phyloP scores from a whole-genome alignment of 495 filamentous ascomycete genomes.

The Platismatia glauca region DNA sequence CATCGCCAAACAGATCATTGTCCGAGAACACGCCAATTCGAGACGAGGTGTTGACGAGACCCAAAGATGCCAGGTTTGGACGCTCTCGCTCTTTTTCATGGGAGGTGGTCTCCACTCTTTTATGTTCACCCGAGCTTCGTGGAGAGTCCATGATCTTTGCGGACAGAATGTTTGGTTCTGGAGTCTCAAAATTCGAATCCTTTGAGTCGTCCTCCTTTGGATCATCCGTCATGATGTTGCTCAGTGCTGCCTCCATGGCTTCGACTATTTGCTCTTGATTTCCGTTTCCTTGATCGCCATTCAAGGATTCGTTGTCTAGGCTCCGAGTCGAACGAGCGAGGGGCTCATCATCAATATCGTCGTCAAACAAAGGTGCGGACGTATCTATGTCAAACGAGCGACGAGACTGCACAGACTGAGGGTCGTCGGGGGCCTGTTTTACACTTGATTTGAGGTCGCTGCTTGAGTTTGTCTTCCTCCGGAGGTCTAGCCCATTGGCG shows the following conservation, averaged over 20 bases:
- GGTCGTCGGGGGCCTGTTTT: conserved; percentile 30
- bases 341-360: conserved; percentile 57
- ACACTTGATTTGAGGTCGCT: conserved; percentile 42
- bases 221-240: conserved; percentile 81
- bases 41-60: conserved; percentile 71
- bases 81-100: conserved; percentile 50
- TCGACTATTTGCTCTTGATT: conserved; percentile 58
- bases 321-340: conserved; percentile 53
- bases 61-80: conserved; percentile 82
- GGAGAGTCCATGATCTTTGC: conserved; percentile 39
- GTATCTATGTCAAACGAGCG: conserved; percentile 50
- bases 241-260: conserved; percentile 91
- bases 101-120: conserved; percentile 32
- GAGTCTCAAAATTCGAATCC: conserved; percentile 43
- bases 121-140: conserved; percentile 49
- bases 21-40: conserved; percentile 84
- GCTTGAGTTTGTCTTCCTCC: conserved; percentile 49
- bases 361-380: conserved; percentile 53
- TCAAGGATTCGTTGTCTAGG: conserved; percentile 42
- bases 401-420: conserved; percentile 31
- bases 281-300: conserved; percentile 35
- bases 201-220: conserved; percentile 54
- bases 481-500: conserved; percentile 37
- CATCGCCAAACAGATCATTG: conserved; percentile 87
- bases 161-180: conserved; percentile 38